Base-by-base conservation (phyloP, 176 grass and related monocot genomes). In the Bolboschoenus planiculmis region DNA sequence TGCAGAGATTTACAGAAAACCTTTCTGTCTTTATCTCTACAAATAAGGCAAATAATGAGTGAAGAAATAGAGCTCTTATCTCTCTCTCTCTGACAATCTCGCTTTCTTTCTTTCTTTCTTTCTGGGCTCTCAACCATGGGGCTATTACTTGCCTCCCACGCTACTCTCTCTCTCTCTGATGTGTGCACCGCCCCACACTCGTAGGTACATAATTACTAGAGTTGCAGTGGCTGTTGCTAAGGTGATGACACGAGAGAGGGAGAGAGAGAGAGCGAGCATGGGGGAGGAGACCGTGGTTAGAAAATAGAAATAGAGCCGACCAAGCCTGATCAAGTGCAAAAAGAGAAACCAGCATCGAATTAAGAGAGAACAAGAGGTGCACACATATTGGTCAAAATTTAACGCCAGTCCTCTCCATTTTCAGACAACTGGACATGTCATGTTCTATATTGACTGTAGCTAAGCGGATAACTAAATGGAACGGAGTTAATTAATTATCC, bases 91-190 rank as follows among this genome's bases (percentile, higher is more conserved):
- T 85, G 84, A 88, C 90, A 76, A 44, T 35, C 85, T 88, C 84
- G 43, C 79, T 60, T 15, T 82, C 74, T 90, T 78, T 37, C 34
- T 68, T 85, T 43, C 85, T 86, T 86, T 42, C 72, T 62, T 63
- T 60, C 78, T 71, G 81, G 33, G 46, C 60, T 64, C 63, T 59
- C 53, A 43, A 82, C 82, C 59, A 64, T 73, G 57, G 57, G 58
- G 56, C 50, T 87, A 81, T 95, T 89, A 90, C 96, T 96, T 99
- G 84, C 87, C 83, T 89, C 87, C 86, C 88, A 99, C 93, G 93
- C 92, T 84, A 89, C 82, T 89, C 84, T 56, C 84, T 89, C 93
- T 95, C 88, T 86, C 85, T 88, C 85, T 97, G 74, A 87, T 80
- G 48, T 79, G 79, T 85, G 78, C 77, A 89, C 84, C 85, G 90